Conservation (phyloP, 148 eudicot species). For the Nepenthes mirabilis region DNA sequence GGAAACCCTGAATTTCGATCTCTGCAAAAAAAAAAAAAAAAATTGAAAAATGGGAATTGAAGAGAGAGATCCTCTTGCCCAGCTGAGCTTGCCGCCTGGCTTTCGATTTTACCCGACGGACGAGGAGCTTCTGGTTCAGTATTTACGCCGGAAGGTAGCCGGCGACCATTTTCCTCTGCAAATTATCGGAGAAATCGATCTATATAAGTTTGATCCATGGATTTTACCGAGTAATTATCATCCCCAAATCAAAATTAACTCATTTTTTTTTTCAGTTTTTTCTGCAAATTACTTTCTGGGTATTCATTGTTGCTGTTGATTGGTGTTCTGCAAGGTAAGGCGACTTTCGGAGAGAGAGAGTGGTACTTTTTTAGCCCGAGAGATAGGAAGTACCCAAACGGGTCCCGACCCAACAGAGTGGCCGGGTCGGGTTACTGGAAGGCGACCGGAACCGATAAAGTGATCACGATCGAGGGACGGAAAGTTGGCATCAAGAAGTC, state of each 20-base stretch:
- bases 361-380: slow-evolving; percentile 18
- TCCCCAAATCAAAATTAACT: too few relatives aligned
- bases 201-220: slow-evolving; percentile 37
- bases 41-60: neutral
- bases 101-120: slow-evolving; percentile 37
- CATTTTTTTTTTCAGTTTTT: too few relatives aligned
- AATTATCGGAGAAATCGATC: slow-evolving; percentile 22
- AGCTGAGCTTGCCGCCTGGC: slow-evolving; percentile 27
- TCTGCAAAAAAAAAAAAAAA: too few relatives aligned
- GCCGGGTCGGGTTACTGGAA: neutral
- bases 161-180: slow-evolving; percentile 16
- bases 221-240: slow-evolving; percentile 20
- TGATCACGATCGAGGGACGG: neutral
- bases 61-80: slow-evolving; percentile 10
- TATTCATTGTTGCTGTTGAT: neutral
- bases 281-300: neutral
- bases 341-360: neutral
- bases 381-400: neutral
- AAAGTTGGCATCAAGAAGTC: neutral
- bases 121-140: slow-evolving; percentile 29
- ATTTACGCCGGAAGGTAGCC: slow-evolving; percentile 20
- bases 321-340: neutral
- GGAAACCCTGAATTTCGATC: too few relatives aligned
- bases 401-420: neutral
- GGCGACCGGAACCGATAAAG: slow-evolving; percentile 23